These are phyloP conservation scores for Pseudomonodictys pantanalensis DNA, from an alignment of 495 filamentous ascomycete genomes.

Conservation along the genomic window DNA sequence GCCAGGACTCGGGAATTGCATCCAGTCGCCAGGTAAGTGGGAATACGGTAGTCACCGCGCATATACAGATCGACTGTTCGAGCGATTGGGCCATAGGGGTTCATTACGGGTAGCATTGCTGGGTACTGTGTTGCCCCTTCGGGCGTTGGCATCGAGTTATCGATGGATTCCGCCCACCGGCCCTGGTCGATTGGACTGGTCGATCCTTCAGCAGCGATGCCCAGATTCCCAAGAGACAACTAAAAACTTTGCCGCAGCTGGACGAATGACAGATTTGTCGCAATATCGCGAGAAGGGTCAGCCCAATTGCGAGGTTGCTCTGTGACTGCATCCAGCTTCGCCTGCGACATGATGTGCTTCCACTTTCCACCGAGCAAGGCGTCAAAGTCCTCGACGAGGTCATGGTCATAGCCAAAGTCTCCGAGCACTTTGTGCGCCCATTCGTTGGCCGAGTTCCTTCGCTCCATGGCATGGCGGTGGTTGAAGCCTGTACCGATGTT, in stretches of 20 bases:
- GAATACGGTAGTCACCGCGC: constrained; percentile 19
- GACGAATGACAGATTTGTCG: constrained; percentile 12
- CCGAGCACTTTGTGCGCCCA: constrained; percentile 11
- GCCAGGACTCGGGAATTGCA: constrained; percentile 11
- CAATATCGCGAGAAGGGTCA: constrained; percentile 17
- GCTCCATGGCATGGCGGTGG: constrained; percentile 9
- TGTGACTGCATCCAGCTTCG: constrained; percentile 12
- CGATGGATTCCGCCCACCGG: constrained; percentile 17
- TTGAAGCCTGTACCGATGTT: constrained; percentile 12
- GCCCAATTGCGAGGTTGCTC: constrained; percentile 17
- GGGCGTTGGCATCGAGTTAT: not conserved
- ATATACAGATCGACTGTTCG: constrained; percentile 19
- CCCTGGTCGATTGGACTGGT: constrained; percentile 15
- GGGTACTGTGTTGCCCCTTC: too few species aligned
- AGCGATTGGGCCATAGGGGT: constrained; percentile 10
- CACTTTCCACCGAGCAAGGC: constrained; percentile 21
- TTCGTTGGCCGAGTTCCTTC: constrained; percentile 15
- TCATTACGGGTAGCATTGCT: constrained; percentile 7
- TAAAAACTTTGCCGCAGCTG: constrained; percentile 16
- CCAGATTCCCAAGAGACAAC: constrained; percentile 20
- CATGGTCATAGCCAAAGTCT: constrained; percentile 16
- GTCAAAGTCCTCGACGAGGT: constrained; percentile 13
- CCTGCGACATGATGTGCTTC: constrained; percentile 21
- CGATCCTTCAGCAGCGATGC: constrained; percentile 16
- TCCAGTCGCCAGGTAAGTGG: constrained; percentile 11